These are phyloP conservation scores for Saccharomyces paradoxus DNA, from an alignment of 805 yeast genomes.

Conservation along the genomic window DNA sequence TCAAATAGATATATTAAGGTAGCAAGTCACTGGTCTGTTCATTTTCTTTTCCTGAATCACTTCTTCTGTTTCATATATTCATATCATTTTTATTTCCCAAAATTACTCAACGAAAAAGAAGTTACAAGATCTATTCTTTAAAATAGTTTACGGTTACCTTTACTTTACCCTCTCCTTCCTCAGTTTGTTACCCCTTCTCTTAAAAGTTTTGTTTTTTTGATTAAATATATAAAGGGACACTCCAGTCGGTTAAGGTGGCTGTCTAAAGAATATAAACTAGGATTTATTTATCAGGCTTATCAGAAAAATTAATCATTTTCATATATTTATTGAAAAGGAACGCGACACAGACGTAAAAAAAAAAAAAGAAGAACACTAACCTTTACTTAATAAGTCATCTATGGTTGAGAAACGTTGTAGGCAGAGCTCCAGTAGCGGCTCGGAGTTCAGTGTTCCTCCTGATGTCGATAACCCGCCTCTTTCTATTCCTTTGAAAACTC, in stretches of 20 bases:
- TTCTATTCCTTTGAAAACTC: slow-evolving; percentile 37
- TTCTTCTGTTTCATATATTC: not conserved
- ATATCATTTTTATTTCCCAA: not conserved
- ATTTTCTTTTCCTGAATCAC: not conserved
- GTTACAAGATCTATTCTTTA: not conserved
- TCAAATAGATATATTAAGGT: not conserved
- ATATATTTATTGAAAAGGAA: not conserved
- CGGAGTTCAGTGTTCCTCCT: slow-evolving; percentile 23
- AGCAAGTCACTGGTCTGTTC: not conserved
- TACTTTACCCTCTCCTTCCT: not conserved
- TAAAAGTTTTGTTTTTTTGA: not conserved
- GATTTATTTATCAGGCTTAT: not conserved
- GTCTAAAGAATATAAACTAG: not conserved
- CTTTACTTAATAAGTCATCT: not conserved
- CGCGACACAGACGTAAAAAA: not conserved
- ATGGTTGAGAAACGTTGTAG: not conserved
- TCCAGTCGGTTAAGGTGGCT: not conserved
- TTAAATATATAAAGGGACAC: not conserved
- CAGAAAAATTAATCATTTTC: not conserved
- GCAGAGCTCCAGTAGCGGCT: not conserved
- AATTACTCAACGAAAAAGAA: not conserved
- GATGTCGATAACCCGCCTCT: slow-evolving; percentile 35
- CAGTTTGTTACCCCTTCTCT: not conserved
- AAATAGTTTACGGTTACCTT: not conserved
- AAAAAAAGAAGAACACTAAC: not conserved